Evolutionary conservation across 2,329 filamentous ascomycete species (phyloP).

Genomic region (Aspergillus proliferans): DNA sequence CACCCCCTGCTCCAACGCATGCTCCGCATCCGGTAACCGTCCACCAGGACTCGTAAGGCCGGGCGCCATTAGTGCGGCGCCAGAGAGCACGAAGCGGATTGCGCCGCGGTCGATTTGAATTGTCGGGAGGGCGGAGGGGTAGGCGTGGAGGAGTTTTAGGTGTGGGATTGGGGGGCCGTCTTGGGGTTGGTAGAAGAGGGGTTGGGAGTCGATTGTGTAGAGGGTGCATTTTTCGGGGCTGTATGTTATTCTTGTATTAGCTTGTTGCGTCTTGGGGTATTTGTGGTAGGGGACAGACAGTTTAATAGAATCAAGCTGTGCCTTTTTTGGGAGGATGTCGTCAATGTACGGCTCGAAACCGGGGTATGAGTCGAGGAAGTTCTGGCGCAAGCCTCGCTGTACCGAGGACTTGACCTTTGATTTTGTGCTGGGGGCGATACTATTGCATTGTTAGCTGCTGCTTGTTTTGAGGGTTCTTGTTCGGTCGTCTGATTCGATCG

Average conservation of each 20-base stretch:
- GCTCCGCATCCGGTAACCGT: slow-evolving; percentile 58
- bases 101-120: slow-evolving; percentile 91
- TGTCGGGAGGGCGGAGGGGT: slow-evolving; percentile 74
- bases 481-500: neutral
- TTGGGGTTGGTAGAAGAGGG: slow-evolving; percentile 87
- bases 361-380: slow-evolving; percentile 78
- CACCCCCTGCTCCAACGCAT: slow-evolving; percentile 69
- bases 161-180: slow-evolving; percentile 76
- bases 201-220: slow-evolving; percentile 70
- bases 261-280: slow-evolving; percentile 1
- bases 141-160: slow-evolving; percentile 81
- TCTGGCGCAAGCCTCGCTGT: slow-evolving; percentile 77
- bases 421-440: slow-evolving; percentile 70
- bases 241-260: neutral
- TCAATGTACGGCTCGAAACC: slow-evolving; percentile 83
- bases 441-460: slow-evolving; percentile 30
- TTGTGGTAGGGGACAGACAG: slow-evolving; percentile 45
- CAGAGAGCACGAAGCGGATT: slow-evolving; percentile 90
- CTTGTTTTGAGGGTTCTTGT: neutral
- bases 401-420: slow-evolving; percentile 97
- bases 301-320: slow-evolving; percentile 83
- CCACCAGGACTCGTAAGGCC: slow-evolving; percentile 82
- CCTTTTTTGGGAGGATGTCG: slow-evolving; percentile 91
- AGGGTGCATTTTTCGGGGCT: slow-evolving; percentile 81
- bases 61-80: slow-evolving; percentile 93